phyloP scores from a whole-genome alignment of 345 rosid genomes.

The Linum tenue region DNA sequence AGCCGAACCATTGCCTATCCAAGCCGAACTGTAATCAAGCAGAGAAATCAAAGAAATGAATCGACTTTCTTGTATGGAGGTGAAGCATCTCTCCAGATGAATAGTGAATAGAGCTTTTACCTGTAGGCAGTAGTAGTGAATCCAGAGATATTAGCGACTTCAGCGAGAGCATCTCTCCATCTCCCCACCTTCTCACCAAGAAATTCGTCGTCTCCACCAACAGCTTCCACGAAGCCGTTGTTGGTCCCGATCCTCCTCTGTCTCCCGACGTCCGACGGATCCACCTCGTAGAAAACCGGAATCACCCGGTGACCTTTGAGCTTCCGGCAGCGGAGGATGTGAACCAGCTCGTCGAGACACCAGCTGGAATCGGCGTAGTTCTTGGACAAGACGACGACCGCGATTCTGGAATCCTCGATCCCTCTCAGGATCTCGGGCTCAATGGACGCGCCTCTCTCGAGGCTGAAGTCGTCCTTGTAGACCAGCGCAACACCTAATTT shows the following conservation, averaged over 20 bases:
- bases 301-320: neutral
- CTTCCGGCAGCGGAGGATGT: neutral
- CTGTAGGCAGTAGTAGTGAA: neutral
- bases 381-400: neutral
- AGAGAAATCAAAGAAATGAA: too few relatives aligned
- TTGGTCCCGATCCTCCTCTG: neutral
- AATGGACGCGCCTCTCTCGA: neutral
- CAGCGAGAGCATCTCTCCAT: neutral
- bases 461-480: neutral
- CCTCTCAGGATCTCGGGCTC: neutral
- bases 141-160: neutral
- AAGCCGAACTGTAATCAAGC: too few relatives aligned
- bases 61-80: too few relatives aligned
- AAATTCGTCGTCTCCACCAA: neutral
- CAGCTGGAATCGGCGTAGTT: neutral
- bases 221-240: neutral
- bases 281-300: neutral
- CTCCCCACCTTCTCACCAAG: neutral
- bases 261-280: neutral
- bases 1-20: too few relatives aligned
- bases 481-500: neutral
- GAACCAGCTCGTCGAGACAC: conserved; percentile 1
- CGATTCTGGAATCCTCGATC: neutral
- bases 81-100: too few relatives aligned
- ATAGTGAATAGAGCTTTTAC: neutral